Evolutionary conservation across 495 filamentous ascomycete genomes (phyloP), one percentile per base, ranked within the genome.

Genomic region (Hypoxylon trugodes): DNA sequence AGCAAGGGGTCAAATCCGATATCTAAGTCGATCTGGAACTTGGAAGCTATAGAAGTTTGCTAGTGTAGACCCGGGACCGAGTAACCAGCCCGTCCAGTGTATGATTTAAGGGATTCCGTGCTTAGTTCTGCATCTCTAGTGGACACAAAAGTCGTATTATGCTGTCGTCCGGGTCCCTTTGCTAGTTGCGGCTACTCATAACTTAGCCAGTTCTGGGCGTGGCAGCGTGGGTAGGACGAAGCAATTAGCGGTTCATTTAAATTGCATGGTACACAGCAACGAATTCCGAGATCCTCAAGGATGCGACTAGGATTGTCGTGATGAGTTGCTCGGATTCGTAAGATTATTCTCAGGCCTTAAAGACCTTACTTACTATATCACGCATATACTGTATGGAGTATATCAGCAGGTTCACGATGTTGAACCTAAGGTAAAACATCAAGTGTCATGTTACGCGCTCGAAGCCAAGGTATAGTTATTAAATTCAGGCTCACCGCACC

Each of bases 201-300:
- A 22, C 48, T 47, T 55, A 21, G 40, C 51, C 25, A 35, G 52
- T 54, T 42, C 56, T 52, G 42, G 24, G 42, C 7, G 21, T 18
- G 42, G n/a, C n/a, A n/a, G 61, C 61, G 22, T 52, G 53, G 54
- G 64, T 68, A 63, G 47, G 53, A 68, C 65, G 21, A 59, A 48
- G 59, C 40, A 64, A 64, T 68, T 48, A 63, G 53, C 45, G 49
- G 54, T 63, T 63, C 59, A 68, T 63, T 59, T 68, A 63, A 53
- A 63, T 63, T 64, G 65, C 53, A 59, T 63, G 35, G 53, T 54
- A 48, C 53, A 53, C 46, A 50, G 63, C 63, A 52, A 58, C 57
- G 46, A 55, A 66, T 66, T 47, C 64, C 64, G 64, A 61, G 52
- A 66, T 66, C 64, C 64, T 61, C 57, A 47, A 66, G 64, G 64